Conservation (phyloP, 345 rosid genomes). For the Ceriops tagal region DNA sequence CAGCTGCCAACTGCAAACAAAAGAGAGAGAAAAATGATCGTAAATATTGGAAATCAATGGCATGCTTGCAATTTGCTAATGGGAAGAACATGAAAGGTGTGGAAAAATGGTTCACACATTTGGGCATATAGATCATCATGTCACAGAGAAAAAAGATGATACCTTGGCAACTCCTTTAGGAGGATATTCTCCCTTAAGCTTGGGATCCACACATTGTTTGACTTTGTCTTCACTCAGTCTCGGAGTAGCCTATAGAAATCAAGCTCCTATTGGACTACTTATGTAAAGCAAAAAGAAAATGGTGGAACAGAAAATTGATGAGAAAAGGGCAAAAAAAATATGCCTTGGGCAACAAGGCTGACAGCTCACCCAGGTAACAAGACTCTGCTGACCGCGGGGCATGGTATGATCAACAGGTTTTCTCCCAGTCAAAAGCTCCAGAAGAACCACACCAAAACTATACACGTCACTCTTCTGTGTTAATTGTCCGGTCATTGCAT, state of each 20-base stretch:
- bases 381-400: conserved; percentile 93
- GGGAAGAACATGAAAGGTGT: background rate
- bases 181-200: conserved; percentile 88
- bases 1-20: conserved; percentile 77
- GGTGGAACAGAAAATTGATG: background rate
- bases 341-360: background rate
- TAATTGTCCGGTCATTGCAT: conserved; percentile 97
- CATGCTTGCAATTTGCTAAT: background rate
- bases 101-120: background rate
- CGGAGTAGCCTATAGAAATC: conserved; percentile 70
- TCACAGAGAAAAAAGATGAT: background rate
- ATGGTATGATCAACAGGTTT: conserved; percentile 95
- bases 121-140: background rate
- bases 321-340: background rate
- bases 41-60: background rate
- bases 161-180: conserved; percentile 96
- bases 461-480: conserved; percentile 91
- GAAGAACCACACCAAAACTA: conserved; percentile 87
- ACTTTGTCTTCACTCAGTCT: conserved; percentile 98
- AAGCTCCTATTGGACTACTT: background rate
- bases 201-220: conserved; percentile 97
- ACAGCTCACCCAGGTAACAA: conserved; percentile 73
- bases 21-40: background rate
- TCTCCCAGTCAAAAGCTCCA: conserved; percentile 91
- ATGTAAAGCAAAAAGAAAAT: background rate